A percentile compares a stretch with the other conserved stretches of the same genome.
Conservation (phyloP, 139 green algal genomes). For the Astrephomene gubernaculifera region DNA sequence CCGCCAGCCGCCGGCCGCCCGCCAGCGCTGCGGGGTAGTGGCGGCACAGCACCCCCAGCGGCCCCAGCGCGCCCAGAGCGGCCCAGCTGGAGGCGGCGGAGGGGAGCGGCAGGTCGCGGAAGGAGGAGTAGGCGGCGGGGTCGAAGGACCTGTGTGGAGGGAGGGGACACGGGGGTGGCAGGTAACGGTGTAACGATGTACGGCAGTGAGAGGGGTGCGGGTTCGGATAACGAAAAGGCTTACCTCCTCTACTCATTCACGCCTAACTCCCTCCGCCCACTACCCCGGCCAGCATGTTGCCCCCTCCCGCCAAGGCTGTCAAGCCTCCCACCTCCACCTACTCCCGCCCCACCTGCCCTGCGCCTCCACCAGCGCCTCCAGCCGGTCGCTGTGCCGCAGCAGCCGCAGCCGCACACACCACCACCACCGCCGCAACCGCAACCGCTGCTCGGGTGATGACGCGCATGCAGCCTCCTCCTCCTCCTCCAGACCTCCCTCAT, state of each 20-base stretch:
- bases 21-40: slow-evolving; percentile 23
- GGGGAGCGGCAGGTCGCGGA: slow-evolving; percentile 33
- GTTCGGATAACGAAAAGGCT: no score
- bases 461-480: neutral
- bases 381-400: slow-evolving; percentile 39
- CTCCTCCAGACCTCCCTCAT: no score
- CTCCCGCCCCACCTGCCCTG: slow-evolving; percentile 39
- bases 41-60: slow-evolving; percentile 37
- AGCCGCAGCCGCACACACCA: slow-evolving; percentile 23
- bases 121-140: slow-evolving; percentile 18
- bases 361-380: slow-evolving; percentile 25
- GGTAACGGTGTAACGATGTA: neutral
- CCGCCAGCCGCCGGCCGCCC: slow-evolving; percentile 12
- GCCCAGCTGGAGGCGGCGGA: slow-evolving; percentile 30
- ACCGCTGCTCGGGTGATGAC: neutral
- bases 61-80: slow-evolving; percentile 4
- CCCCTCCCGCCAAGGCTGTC: no score
- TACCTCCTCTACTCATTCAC: no score
- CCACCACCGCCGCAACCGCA: no score
- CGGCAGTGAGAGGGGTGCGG: no score
- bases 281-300: no score
- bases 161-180: neutral
- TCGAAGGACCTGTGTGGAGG: slow-evolving; percentile 4
- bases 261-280: no score
- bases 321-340: no score